Evolutionary conservation across 306 rosid species (phyloP), one percentile per base, ranked within the genome.

Genomic region (Gastrolobium villosum): DNA sequence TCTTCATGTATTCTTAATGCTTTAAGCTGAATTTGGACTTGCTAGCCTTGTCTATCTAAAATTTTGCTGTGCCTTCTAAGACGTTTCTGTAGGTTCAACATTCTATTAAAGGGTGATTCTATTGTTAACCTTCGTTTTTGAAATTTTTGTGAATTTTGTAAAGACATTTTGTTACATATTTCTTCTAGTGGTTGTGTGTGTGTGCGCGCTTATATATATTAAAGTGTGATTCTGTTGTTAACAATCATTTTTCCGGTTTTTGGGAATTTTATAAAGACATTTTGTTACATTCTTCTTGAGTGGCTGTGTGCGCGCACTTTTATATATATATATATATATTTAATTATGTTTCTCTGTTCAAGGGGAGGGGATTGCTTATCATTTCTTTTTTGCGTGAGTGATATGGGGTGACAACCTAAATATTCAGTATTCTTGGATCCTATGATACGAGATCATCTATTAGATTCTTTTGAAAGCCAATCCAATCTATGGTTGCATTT

Each of bases 321-420:
- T 7, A 20, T 20, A 20, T 20, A 20, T 20, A 20, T 20, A 20
- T 20, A 20, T 26, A 2, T 44, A 7, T 37, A 54, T 32, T 69
- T 36, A 10, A 13, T 48, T 45, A 46, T 68, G 32, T 57, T 15
- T 41, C 56, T 32, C 36, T 26, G 32, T 26, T 78, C 5, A 36
- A 9, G 28, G 32, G 48, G n/a, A 35, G 43, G 26, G 61, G 79
- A 20, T 63, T 74, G 34, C 57, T 45, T 37, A 26, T 63, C 10
- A 56, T 46, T 35, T 14, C 20, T 5, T 45, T 52, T 64, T 64
- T 5, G 34, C 71, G 20, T 62, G 20, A 20, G 31, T 37, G 7
- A 63, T 10, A 50, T 37, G 36, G 10, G 28, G 64, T 76, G 65
- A 32, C 39, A 75, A 36, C 20, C 35, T 13, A 40, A 77, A 1